Percentiles rank a stretch among this genome's conserved stretches.
These are phyloP conservation scores for Avicennia marina DNA, from an alignment of 257 asterid genomes.

Conservation along the genomic window DNA sequence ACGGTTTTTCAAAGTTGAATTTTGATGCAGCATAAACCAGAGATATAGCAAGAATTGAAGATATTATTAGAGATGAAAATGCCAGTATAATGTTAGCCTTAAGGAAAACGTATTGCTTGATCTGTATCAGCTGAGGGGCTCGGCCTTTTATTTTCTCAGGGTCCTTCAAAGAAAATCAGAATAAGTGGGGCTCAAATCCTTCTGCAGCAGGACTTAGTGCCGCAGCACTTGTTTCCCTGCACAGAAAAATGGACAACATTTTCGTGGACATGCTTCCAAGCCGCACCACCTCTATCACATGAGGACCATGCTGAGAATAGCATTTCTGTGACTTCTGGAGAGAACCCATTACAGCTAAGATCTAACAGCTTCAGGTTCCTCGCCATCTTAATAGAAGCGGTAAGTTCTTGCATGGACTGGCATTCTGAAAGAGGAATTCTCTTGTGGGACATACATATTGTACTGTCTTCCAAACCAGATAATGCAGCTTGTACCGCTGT, in stretches of 20 bases:
- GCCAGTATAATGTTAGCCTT: too few species aligned
- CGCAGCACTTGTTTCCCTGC: conserved; percentile 60
- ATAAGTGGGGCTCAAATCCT: conserved; percentile 17
- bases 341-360: conserved; percentile 64
- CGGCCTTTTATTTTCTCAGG: too few species aligned
- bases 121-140: too few species aligned
- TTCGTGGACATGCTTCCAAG: conserved; percentile 46
- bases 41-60: too few species aligned
- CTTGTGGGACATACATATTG: conserved; percentile 15
- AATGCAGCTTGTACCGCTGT: conserved; percentile 22
- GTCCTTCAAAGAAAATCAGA: too few species aligned
- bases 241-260: conserved; percentile 54
- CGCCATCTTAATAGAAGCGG: conserved; percentile 39
- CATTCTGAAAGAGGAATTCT: conserved; percentile 15
- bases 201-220: conserved; percentile 65
- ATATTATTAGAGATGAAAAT: too few species aligned
- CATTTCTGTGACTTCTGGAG: conserved; percentile 31
- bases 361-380: conserved; percentile 46
- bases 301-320: conserved; percentile 59
- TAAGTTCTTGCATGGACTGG: conserved; percentile 37
- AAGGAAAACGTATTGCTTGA: too few species aligned
- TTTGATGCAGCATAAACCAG: too few species aligned
- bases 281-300: conserved; percentile 43
- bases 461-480: conserved; percentile 19
- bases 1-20: too few species aligned